Percentiles rank a stretch among this genome's conserved stretches.
Conservation (phyloP, 257 asterid species). For the Solanum neorickii region DNA sequence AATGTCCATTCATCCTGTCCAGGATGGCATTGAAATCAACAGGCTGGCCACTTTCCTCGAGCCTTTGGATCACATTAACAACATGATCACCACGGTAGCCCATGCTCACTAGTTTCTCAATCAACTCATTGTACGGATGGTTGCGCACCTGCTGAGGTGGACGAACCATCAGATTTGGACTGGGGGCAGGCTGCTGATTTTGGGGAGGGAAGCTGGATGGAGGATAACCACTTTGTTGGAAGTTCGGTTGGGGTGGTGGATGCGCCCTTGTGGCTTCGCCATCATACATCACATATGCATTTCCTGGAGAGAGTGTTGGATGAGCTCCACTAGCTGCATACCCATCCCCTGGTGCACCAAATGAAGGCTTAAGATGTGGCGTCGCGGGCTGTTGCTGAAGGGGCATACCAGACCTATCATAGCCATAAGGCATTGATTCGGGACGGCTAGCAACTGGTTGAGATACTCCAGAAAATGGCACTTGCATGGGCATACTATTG, state of each 20-base stretch:
- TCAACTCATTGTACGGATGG: constrained; percentile 66
- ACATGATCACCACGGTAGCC: constrained; percentile 82
- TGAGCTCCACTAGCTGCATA: constrained; percentile 52
- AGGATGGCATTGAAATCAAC: constrained; percentile 73
- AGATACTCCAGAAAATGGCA: constrained; percentile 35
- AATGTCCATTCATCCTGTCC: constrained; percentile 66
- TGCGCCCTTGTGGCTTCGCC: constrained; percentile 65
- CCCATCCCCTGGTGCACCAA: constrained; percentile 48
- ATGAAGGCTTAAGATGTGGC: constrained; percentile 49
- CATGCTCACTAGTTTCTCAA: constrained; percentile 82
- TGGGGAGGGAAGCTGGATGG: constrained; percentile 42
- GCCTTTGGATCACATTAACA: constrained; percentile 57
- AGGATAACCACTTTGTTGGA: constrained; percentile 59
- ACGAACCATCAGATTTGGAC: constrained; percentile 26
- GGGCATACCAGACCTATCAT: constrained; percentile 44
- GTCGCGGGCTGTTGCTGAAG: constrained; percentile 45
- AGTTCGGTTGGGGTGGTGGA: constrained; percentile 50
- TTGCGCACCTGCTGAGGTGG: constrained; percentile 43
- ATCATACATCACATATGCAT: constrained; percentile 53
- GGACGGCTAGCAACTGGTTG: constrained; percentile 38
- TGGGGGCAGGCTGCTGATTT: constrained; percentile 38
- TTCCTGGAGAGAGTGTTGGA: constrained; percentile 51
- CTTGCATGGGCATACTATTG: constrained; percentile 64
- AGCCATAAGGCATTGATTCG: constrained; percentile 51
- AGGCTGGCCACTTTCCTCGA: constrained; percentile 86